Evolutionary conservation across 306 rosid genomes (phyloP), one percentile per base, ranked within the genome.

Genomic region (Acacia acuminata): DNA sequence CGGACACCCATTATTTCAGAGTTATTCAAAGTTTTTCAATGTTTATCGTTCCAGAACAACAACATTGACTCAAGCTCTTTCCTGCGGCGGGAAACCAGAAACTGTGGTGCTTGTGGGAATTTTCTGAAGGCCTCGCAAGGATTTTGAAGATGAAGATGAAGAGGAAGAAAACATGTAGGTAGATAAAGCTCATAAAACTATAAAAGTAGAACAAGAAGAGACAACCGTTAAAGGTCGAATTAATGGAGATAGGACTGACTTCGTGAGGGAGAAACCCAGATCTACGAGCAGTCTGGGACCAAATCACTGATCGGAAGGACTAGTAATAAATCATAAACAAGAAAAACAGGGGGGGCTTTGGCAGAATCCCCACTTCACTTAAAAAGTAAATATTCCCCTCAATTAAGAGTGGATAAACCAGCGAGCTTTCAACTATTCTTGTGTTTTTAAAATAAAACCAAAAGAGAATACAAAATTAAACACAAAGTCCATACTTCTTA

Each of bases 241-340:
- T 38, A 51, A 48, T 32, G 50, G 38, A 27, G 64, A 79, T 32
- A 38, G 14, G 80, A 65, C 45, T 25, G 25, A 43, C n/a, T 40
- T 27, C 47, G 25, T 12, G 50, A 10, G 17, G 55, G 9, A 44
- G 42, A 79, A 88, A 80, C 79, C 50, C 80, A 82, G 90, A 87
- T 88, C 92, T 81, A 76, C 38, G 73, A 56, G 60, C 76, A 87
- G 51, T 68, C 22, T 42, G 50, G 72, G 77, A 73, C 25, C 61
- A 68, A 69, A 70, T 20, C 63, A 50, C 77, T 67, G 72, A 85
- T 81, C 80, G 25, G 25, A 83, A 70, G 48, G n/a, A 83, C 64
- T 53, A 13, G 19, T 56, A 53, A 79, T 56, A 58, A 58, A n/a
- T 58, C 61, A 78, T 43, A n/a, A 66, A 80, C 40, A 82, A 10